Evolutionary conservation across 345 rosid genomes (phyloP), one percentile per base, ranked within the genome.

Genomic region (Jatropha curcas): DNA sequence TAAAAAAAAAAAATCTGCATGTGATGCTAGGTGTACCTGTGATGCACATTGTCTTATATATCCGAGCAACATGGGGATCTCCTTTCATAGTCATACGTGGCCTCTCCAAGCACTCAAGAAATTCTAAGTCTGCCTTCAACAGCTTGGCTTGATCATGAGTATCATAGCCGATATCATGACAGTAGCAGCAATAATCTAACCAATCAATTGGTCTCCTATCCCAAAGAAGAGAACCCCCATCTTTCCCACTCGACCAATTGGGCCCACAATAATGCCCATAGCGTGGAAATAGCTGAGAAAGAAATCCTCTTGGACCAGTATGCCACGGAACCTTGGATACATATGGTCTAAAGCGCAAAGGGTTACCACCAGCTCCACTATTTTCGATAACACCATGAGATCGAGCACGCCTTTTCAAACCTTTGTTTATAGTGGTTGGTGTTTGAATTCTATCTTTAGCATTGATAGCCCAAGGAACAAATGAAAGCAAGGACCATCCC

Each of bases 201-300:
- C 96, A 90, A 84, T 94, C 98, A 57, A 89, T 94, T 7, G 98
- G 98, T 64, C 98, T 87, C 86, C 71, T 88, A 67, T 95, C 99
- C 99, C 99, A 95, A 28, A 95, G 35, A 55, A 56, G 82, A 12
- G 98, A 89, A 14, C 99, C 99, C 4, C 84, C 73, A 76, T 89
- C 88, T 79, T 95, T 95, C 65, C 98, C 99, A 68, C 99, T 95
- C 0, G 99, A 95, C 99, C 99, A 95, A 37, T 95, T 95, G 0
- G 99, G 99, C 25, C 98, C 99, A 80, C 99, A 95, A 67, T 95
- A 95, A 82, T 95, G 92, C 50, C 97, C 99, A 25, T 92, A 92
- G 19, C 98, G 81, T 20, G 99, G 99, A 72, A 95, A 95, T 68
- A 95, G 82, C 83, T 89, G 94, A 30, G 98, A 95, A 60, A 95